These are phyloP conservation scores for Petrea volubilis DNA, from an alignment of 257 asterid species.

Conservation along the genomic window DNA sequence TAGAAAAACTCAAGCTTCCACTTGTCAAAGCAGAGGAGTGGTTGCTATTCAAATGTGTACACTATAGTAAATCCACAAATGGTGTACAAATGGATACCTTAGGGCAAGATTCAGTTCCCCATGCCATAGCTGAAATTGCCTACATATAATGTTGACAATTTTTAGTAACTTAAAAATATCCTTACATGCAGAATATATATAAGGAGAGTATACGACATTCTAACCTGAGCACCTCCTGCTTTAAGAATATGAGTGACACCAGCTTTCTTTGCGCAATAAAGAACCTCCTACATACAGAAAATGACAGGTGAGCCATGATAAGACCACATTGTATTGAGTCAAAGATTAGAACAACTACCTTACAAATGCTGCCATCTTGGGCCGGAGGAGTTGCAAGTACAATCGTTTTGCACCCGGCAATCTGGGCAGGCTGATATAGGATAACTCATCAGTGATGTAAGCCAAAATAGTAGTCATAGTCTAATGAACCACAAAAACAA, in stretches of 20 bases:
- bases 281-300: conserved; percentile 67
- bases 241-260: conserved; percentile 97
- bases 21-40: background rate
- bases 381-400: conserved; percentile 98
- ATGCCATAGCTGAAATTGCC: conserved; percentile 99
- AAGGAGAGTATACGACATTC: conserved; percentile 10
- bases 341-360: conserved; percentile 52
- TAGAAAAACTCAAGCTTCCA: background rate
- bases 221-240: conserved; percentile 99
- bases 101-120: conserved; percentile 99
- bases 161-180: conserved; percentile 14
- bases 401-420: conserved; percentile 95
- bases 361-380: conserved; percentile 87
- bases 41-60: conserved; percentile 1
- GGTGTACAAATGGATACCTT: conserved; percentile 52
- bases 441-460: conserved; percentile 24
- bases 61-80: conserved; percentile 1
- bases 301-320: conserved; percentile 23
- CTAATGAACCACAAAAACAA: background rate
- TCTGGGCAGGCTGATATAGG: conserved; percentile 89
- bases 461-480: conserved; percentile 9
- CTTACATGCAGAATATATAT: background rate
- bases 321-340: conserved; percentile 8
- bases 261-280: conserved; percentile 96
- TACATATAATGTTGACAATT: conserved; percentile 26